Percentiles rank a stretch among this genome's conserved stretches.
These are phyloP conservation scores for Coccomyxa sp. DNA, from an alignment of 139 green algal genomes.

Conservation along the genomic window DNA sequence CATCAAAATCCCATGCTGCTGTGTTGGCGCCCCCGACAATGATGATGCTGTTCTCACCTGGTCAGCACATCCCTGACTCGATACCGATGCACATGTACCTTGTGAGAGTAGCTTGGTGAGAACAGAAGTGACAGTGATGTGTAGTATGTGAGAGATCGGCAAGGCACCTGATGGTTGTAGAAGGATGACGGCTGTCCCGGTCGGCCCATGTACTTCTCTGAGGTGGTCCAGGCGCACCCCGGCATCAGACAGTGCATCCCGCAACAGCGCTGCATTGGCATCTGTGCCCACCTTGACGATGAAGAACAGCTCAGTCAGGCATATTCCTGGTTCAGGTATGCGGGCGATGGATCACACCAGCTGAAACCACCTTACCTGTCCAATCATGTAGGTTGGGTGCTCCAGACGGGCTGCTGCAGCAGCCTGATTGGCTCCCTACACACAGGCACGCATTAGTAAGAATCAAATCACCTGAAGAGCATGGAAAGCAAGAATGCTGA, in stretches of 20 bases:
- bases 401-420: conserved; percentile 71
- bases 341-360: neutral
- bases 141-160: no score
- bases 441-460: neutral
- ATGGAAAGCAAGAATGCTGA: no score
- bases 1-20: conserved; percentile 40
- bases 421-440: conserved; percentile 85
- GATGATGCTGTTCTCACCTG: conserved; percentile 85
- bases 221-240: conserved; percentile 58
- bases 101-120: no score
- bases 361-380: conserved; percentile 35
- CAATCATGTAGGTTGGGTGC: conserved; percentile 72
- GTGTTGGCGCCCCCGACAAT: conserved; percentile 84
- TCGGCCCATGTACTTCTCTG: conserved; percentile 45
- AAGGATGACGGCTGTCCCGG: conserved; percentile 78
- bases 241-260: conserved; percentile 30
- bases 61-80: neutral
- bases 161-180: conserved; percentile 47
- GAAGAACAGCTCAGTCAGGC: neutral
- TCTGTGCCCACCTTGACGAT: conserved; percentile 60
- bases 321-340: neutral
- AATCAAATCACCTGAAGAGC: neutral
- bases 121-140: no score
- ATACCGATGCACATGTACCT: no score
- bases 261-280: conserved; percentile 62